Percentiles rank a stretch among this genome's conserved stretches.
phyloP scores from a whole-genome alignment of 768 basidiomycete genomes.

The Floccularia luteovirens region DNA sequence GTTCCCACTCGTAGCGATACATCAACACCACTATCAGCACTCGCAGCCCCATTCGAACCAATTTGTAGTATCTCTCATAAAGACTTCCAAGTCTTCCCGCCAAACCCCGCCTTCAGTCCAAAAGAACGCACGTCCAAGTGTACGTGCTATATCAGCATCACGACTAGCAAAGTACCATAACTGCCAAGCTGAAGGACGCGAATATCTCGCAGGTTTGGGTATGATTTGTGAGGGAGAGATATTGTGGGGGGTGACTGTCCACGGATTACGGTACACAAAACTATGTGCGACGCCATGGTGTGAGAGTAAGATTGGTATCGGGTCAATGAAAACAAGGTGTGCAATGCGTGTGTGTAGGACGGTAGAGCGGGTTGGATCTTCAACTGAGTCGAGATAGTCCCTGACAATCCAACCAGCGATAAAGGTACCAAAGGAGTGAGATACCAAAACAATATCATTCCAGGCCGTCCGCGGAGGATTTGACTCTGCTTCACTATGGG shows the following conservation, averaged over 20 bases:
- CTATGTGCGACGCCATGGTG: slow-evolving; percentile 59
- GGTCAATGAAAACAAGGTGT: too few relatives aligned
- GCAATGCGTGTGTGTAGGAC: slow-evolving; percentile 25
- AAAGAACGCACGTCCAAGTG: slow-evolving; percentile 55
- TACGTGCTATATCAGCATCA: slow-evolving; percentile 54
- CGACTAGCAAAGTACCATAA: slow-evolving; percentile 63
- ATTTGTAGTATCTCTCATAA: slow-evolving; percentile 8
- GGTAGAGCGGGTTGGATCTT: slow-evolving; percentile 1
- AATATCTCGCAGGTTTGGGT: slow-evolving; percentile 5
- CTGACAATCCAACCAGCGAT: slow-evolving; percentile 47
- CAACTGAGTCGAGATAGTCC: slow-evolving; percentile 14
- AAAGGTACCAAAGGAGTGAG: slow-evolving; percentile 61
- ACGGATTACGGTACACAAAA: slow-evolving; percentile 48
- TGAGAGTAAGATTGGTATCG: too few relatives aligned
- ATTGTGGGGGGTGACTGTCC: slow-evolving; percentile 9
- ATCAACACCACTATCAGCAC: too few relatives aligned
- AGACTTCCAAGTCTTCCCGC: slow-evolving; percentile 41
- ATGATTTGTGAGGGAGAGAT: neutral
- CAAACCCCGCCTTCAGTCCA: slow-evolving; percentile 59
- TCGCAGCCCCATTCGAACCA: too few relatives aligned
- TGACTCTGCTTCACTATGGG: neutral
- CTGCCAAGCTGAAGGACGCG: slow-evolving; percentile 46
- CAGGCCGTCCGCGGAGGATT: slow-evolving; percentile 9
- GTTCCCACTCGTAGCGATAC: too few relatives aligned
- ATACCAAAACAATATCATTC: slow-evolving; percentile 33